Conservation (phyloP, 1,139 yeast genomes). For the Candida albicans region DNA sequence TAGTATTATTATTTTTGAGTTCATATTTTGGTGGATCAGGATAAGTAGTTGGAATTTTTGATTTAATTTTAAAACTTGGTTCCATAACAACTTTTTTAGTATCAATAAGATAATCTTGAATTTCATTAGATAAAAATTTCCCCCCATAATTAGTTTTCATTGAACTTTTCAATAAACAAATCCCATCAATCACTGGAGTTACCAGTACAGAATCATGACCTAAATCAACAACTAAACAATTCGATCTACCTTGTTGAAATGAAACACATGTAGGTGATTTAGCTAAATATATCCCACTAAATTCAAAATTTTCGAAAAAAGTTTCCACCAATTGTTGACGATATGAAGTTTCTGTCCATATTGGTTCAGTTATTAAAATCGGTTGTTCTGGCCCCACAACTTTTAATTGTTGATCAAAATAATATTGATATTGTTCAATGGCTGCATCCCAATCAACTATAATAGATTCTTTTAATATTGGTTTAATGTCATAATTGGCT, state of each 20-base stretch:
- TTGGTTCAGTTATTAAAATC: conserved; percentile 76
- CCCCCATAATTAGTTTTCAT: conserved; percentile 71
- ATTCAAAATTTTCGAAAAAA: conserved; percentile 68
- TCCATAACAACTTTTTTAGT: conserved; percentile 14
- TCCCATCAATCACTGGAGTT: conserved; percentile 93
- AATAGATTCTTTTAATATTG: conserved; percentile 60
- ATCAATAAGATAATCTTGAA: conserved; percentile 24
- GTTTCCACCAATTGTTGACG: conserved; percentile 74
- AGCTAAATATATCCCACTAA: conserved; percentile 85
- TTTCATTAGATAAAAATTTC: conserved; percentile 50
- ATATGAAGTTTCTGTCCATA: conserved; percentile 75
- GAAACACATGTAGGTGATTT: conserved; percentile 88
- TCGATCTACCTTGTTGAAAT: conserved; percentile 91
- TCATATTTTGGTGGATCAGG: conserved; percentile 36
- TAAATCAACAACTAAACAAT: conserved; percentile 87
- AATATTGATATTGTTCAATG: conserved; percentile 63
- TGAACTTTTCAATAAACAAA: conserved; percentile 73
- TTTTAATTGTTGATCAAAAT: conserved; percentile 40
- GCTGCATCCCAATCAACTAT: conserved; percentile 77
- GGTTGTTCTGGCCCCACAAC: conserved; percentile 71
- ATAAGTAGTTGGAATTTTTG: conserved; percentile 33
- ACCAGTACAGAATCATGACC: conserved; percentile 86
- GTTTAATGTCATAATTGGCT: conserved; percentile 50
- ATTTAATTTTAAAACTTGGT: conserved; percentile 32
- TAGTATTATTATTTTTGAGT: conserved; percentile 31